phyloP scores from a whole-genome alignment of 1,139 yeast species.

The Martiniozyma asiatica region DNA sequence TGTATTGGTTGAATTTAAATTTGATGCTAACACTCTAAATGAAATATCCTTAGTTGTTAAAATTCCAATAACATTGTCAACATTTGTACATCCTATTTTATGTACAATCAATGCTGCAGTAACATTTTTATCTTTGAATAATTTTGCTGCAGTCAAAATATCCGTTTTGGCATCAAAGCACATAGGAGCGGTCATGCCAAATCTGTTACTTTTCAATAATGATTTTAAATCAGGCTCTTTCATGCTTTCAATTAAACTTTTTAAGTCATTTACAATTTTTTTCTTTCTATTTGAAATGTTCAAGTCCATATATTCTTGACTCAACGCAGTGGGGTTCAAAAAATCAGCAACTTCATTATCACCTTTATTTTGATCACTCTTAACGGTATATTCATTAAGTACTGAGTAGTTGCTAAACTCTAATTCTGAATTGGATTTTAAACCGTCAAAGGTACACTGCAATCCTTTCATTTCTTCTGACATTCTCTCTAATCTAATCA shows the following conservation, averaged over 20 bases:
- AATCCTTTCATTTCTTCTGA: slow-evolving; percentile 24
- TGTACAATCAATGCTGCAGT: slow-evolving; percentile 26
- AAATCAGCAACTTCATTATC: slow-evolving; percentile 10
- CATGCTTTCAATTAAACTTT: slow-evolving; percentile 23
- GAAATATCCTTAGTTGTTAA: slow-evolving; percentile 31
- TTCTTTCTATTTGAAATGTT: slow-evolving; percentile 16
- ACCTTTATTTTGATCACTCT: slow-evolving; percentile 1
- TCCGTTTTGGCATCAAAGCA: slow-evolving; percentile 24
- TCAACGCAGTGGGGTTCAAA: too few species aligned
- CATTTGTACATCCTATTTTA: not conserved
- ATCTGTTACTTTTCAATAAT: slow-evolving; percentile 18
- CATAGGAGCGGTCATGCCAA: slow-evolving; percentile 20
- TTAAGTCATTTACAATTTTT: slow-evolving; percentile 23
- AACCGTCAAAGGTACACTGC: slow-evolving; percentile 12
- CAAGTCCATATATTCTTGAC: slow-evolving; percentile 15
- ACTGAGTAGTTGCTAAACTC: slow-evolving; percentile 14
- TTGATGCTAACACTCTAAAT: slow-evolving; percentile 26
- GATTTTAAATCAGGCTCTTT: slow-evolving; percentile 27
- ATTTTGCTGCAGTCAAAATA: slow-evolving; percentile 24
- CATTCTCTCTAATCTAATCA: slow-evolving; percentile 27
- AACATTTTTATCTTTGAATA: slow-evolving; percentile 22
- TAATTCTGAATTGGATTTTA: too few species aligned
- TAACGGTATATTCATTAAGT: slow-evolving; percentile 7
- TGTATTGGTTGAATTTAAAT: slow-evolving; percentile 23
- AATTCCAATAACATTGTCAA: slow-evolving; percentile 27